Conservation (phyloP, 140 eudicot genomes). For the Flaveria floridana region DNA sequence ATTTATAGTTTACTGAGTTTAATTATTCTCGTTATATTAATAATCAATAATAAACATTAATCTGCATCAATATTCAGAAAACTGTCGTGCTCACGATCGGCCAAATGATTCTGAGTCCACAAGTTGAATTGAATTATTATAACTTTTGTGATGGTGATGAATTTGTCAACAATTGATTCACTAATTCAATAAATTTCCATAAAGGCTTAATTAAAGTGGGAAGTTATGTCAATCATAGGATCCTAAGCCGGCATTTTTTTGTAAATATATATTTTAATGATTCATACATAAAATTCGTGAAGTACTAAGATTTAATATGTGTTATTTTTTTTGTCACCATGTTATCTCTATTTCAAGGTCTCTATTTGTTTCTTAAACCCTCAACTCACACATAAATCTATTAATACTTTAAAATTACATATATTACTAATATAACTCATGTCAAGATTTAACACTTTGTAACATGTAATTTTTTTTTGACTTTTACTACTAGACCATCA, state of each 20-base stretch:
- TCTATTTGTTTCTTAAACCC: too few species aligned
- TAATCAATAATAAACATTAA: conserved; percentile 5
- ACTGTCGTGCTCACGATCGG: conserved; percentile 34
- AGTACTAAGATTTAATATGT: background rate
- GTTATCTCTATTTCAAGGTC: background rate
- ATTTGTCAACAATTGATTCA: conserved; percentile 19
- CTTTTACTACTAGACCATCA: too few species aligned
- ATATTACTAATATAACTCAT: too few species aligned
- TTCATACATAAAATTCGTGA: conserved; percentile 1
- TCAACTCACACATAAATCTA: too few species aligned
- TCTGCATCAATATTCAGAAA: conserved; percentile 13
- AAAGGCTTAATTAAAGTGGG: conserved; percentile 10
- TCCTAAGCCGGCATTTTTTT: conserved; percentile 27
- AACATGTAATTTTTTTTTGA: too few species aligned
- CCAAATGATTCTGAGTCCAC: conserved; percentile 15
- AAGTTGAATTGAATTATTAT: background rate
- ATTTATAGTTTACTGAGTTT: background rate
- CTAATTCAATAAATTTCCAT: conserved; percentile 4
- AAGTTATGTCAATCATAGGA: conserved; percentile 26
- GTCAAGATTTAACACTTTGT: too few species aligned
- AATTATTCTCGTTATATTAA: background rate
- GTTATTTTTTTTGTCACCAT: background rate
- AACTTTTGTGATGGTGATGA: conserved; percentile 10
- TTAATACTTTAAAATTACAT: too few species aligned
- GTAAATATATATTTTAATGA: background rate